These are phyloP conservation scores for Ochetophila trinervis DNA, from an alignment of 306 rosid species.

Conservation along the genomic window DNA sequence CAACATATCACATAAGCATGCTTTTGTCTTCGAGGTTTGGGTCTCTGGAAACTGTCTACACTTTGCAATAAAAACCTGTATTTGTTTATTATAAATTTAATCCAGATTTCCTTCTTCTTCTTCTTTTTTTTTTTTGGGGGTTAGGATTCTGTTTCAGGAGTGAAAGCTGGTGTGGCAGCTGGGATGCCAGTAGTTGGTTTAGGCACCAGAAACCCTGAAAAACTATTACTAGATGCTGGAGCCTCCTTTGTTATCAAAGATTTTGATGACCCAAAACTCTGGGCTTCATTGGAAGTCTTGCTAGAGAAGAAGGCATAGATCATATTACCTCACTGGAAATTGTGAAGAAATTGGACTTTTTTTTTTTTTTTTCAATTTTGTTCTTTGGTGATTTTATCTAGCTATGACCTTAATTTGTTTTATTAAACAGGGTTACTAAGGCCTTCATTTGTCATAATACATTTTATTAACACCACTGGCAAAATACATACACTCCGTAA, in stretches of 20 bases:
- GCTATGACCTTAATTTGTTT: no score
- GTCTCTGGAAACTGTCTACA: not conserved
- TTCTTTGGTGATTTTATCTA: no score
- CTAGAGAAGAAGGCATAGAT: slow-evolving; percentile 1
- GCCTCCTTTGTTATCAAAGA: slow-evolving; percentile 32
- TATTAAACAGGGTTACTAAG: no score
- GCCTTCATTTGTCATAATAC: no score
- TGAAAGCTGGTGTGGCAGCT: slow-evolving; percentile 43
- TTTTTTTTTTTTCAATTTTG: no score
- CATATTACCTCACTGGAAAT: not conserved
- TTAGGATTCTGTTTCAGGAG: slow-evolving; percentile 39
- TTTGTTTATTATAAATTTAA: not conserved
- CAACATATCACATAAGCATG: slow-evolving; percentile 23
- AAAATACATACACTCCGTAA: no score
- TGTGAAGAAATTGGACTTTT: no score
- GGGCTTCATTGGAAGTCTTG: slow-evolving; percentile 26
- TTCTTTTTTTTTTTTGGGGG: not conserved
- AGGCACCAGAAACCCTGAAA: slow-evolving; percentile 38
- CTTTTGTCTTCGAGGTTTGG: slow-evolving; percentile 39
- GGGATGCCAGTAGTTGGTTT: slow-evolving; percentile 46
- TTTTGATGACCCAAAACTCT: slow-evolving; percentile 33
- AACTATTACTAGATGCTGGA: slow-evolving; percentile 24
- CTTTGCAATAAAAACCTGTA: not conserved
- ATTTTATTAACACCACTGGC: no score
- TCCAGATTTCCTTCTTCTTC: not conserved